A percentile compares a stretch with the other conserved stretches of the same genome.
These are phyloP conservation scores for Aotearoamyces nothofagi DNA, from an alignment of 2,329 filamentous ascomycete genomes.

Conservation along the genomic window DNA sequence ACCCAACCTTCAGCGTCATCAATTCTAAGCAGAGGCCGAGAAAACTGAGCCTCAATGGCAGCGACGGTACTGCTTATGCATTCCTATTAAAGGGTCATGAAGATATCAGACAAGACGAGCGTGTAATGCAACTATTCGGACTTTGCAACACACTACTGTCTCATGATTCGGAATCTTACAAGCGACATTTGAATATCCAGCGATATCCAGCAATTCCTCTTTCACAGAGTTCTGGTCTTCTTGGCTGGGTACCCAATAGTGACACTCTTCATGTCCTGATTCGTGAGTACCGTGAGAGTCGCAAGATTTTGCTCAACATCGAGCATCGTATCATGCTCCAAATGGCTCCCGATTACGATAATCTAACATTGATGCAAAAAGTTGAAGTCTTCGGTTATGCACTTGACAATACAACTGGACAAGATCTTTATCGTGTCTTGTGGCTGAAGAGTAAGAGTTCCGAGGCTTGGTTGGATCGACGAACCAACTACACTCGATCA, in stretches of 20 bases:
- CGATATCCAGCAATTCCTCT: conserved; percentile 93
- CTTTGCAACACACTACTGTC: conserved; percentile 90
- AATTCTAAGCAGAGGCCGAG: conserved; percentile 92
- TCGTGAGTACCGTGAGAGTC: conserved; percentile 89
- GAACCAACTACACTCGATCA: conserved; percentile 97
- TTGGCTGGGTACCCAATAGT: conserved; percentile 95
- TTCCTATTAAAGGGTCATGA: conserved; percentile 98
- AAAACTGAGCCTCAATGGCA: conserved; percentile 77
- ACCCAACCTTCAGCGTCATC: conserved; percentile 80
- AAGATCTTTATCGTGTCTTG: conserved; percentile 92
- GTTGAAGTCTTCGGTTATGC: conserved; percentile 99
- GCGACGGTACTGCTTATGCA: conserved; percentile 74
- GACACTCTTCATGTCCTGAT: conserved; percentile 96
- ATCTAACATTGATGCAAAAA: conserved; percentile 98
- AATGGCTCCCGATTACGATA: conserved; percentile 98
- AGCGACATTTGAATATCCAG: conserved; percentile 92
- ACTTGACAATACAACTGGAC: conserved; percentile 95
- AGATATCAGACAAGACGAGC: conserved; percentile 95
- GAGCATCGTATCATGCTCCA: conserved; percentile 99
- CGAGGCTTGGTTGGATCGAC: conserved; percentile 90
- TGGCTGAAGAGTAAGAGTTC: conserved; percentile 99
- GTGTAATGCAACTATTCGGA: conserved; percentile 98
- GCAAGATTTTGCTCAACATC: conserved; percentile 96
- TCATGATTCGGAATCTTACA: conserved; percentile 91
- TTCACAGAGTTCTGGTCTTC: conserved; percentile 86